Conservation (phyloP, 192 early-diverging fungal species). For the Gonapodya prolifera region DNA sequence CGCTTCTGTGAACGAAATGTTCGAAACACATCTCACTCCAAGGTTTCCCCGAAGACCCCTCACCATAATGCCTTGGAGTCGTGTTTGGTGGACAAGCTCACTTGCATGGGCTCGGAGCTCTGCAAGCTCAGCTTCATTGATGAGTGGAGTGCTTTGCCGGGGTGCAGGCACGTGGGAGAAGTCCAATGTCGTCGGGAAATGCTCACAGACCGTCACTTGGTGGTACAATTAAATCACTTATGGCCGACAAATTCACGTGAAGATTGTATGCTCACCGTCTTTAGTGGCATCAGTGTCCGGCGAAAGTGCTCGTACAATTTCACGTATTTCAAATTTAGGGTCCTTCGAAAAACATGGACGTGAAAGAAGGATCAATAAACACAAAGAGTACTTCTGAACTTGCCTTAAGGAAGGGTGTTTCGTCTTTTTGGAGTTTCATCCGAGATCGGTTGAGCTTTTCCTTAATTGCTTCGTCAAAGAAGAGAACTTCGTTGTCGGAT, state of each 20-base stretch:
- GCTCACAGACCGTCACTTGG: not conserved
- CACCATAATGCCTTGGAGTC: not conserved
- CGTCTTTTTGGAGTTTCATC: constrained; percentile 57
- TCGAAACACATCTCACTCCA: not conserved
- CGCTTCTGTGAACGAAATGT: not conserved
- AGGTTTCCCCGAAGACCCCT: not conserved
- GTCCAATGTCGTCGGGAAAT: not conserved
- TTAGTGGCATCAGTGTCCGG: not conserved
- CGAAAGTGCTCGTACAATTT: not conserved
- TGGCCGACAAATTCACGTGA: not conserved
- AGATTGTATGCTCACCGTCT: not conserved
- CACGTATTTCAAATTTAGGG: not conserved
- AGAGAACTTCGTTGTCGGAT: constrained; percentile 54
- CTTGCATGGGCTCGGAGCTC: not conserved
- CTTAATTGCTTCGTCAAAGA: constrained; percentile 74
- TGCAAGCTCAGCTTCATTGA: not conserved
- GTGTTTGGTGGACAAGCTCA: not conserved
- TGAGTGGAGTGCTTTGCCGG: not conserved
- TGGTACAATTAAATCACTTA: not conserved
- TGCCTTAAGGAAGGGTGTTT: constrained; percentile 38
- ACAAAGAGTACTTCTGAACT: too few species aligned
- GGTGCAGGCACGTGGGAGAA: not conserved
- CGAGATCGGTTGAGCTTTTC: constrained; percentile 66
- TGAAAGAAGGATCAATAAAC: too few species aligned
- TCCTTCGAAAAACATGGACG: not conserved